A percentile compares a stretch with the other conserved stretches of the same genome.
These are phyloP conservation scores for Phytopythium kandeliae DNA, from an alignment of 352 stramenopile species.

Conservation along the genomic window DNA sequence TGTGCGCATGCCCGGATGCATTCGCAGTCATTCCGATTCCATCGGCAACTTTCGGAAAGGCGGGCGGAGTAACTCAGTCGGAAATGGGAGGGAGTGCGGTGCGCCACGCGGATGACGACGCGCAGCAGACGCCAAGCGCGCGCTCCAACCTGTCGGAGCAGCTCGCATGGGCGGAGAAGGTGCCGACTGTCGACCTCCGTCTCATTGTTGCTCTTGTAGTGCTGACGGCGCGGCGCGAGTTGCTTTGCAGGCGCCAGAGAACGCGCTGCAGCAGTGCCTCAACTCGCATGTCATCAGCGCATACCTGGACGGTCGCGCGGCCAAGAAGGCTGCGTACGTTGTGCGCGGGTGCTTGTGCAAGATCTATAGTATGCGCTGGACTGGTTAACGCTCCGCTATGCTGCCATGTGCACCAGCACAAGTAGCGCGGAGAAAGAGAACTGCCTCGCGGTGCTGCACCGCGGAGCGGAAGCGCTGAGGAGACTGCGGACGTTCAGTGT, in stretches of 20 bases:
- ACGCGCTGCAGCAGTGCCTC: conserved; percentile 61
- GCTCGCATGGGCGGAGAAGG: conserved; percentile 50
- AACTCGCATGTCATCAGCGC: conserved; percentile 74
- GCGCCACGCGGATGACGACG: no score
- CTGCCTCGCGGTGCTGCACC: conserved; percentile 36
- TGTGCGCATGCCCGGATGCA: no score
- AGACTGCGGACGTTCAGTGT: conserved; percentile 29
- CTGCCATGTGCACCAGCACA: not conserved
- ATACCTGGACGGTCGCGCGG: conserved; percentile 55
- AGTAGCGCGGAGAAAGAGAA: conserved; percentile 28
- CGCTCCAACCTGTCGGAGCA: conserved; percentile 55
- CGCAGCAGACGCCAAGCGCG: conserved; percentile 11
- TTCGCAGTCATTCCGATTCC: no score
- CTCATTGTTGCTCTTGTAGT: not conserved
- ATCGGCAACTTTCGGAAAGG: no score
- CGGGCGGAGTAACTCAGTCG: not conserved
- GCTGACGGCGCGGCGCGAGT: not conserved
- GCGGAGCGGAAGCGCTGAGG: conserved; percentile 30
- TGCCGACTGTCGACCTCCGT: conserved; percentile 5
- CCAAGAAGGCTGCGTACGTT: conserved; percentile 38
- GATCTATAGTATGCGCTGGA: no score
- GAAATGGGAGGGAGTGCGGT: conserved; percentile 4
- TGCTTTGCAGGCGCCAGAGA: conserved; percentile 20
- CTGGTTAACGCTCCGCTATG: not conserved
- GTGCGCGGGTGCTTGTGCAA: conserved; percentile 6